A percentile compares a stretch with the other conserved stretches of the same genome.
Evolutionary conservation across 1,284 basidiomycete species (phyloP).

Genomic region (Cryptococcus deneoformans): DNA sequence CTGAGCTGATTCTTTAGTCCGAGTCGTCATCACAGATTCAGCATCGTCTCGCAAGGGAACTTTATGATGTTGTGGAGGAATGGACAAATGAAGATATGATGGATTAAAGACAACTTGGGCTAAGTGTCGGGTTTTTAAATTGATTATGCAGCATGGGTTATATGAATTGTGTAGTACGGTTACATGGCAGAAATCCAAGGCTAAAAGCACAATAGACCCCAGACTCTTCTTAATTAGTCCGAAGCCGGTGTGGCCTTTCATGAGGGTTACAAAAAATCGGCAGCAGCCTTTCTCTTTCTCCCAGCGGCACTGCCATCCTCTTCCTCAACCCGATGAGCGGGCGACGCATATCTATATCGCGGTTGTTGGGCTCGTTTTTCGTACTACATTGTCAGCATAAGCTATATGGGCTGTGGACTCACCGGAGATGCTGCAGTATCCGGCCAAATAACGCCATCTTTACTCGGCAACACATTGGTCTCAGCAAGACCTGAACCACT

Average conservation of each 20-base stretch:
- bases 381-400: conserved; percentile 16
- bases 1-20: conserved; percentile 1
- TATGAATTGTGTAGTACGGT: too few relatives aligned
- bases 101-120: background rate
- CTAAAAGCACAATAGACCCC: too few relatives aligned
- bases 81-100: conserved; percentile 40
- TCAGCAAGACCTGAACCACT: background rate
- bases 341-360: conserved; percentile 64
- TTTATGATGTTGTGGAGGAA: conserved; percentile 78
- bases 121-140: too few relatives aligned
- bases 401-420: conserved; percentile 9
- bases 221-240: too few relatives aligned
- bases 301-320: conserved; percentile 21
- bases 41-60: conserved; percentile 72
- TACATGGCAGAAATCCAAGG: too few relatives aligned
- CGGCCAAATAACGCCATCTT: conserved; percentile 50
- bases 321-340: conserved; percentile 23
- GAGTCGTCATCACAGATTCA: conserved; percentile 74
- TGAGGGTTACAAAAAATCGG: conserved; percentile 44
- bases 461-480: conserved; percentile 32
- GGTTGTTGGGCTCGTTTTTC: conserved; percentile 72
- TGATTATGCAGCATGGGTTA: too few relatives aligned
- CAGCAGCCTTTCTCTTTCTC: conserved; percentile 50
- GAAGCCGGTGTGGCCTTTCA: too few relatives aligned
- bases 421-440: conserved; percentile 44